phyloP scores from a whole-genome alignment of 352 stramenopile species.

The Peronosclerospora sorghi region DNA sequence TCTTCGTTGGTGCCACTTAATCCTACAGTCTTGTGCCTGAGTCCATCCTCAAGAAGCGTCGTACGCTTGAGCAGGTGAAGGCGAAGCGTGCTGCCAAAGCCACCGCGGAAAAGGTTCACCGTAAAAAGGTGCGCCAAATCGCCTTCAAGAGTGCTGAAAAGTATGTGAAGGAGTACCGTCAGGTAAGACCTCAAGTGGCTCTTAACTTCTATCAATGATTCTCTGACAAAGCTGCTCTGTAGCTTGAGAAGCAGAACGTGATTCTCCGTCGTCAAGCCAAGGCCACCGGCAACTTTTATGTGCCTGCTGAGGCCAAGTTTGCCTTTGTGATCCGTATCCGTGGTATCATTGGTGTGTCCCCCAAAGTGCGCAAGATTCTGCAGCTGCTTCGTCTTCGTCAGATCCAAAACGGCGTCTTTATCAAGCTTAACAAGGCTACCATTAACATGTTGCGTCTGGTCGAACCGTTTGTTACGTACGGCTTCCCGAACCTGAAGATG shows the following conservation, averaged over 20 bases:
- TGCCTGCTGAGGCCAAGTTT: slow-evolving; percentile 96
- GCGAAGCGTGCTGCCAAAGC: slow-evolving; percentile 74
- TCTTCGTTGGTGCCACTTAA: slow-evolving; percentile 3
- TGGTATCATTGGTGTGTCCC: slow-evolving; percentile 94
- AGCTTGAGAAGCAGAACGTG: slow-evolving; percentile 89
- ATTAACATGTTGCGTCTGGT: slow-evolving; percentile 99
- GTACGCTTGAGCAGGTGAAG: slow-evolving; percentile 81
- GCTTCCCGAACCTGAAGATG: slow-evolving; percentile 96
- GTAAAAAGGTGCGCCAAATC: slow-evolving; percentile 82
- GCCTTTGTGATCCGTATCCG: slow-evolving; percentile 97
- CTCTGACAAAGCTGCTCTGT: neutral
- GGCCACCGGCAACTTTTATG: slow-evolving; percentile 92
- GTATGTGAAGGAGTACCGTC: slow-evolving; percentile 97
- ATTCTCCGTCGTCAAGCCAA: slow-evolving; percentile 94
- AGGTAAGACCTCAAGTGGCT: slow-evolving; percentile 27
- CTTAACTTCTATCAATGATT: neutral
- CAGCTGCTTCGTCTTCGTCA: slow-evolving; percentile 98
- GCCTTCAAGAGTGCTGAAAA: slow-evolving; percentile 94
- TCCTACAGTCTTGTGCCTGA: slow-evolving; percentile 73
- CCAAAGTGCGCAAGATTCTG: slow-evolving; percentile 95
- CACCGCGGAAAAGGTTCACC: slow-evolving; percentile 67
- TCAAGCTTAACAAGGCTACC: slow-evolving; percentile 99
- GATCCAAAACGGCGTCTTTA: slow-evolving; percentile 99
- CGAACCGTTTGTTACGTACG: slow-evolving; percentile 98
- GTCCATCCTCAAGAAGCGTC: slow-evolving; percentile 87